phyloP scores from a whole-genome alignment of 305 asterid genomes.

The Vinca major region DNA sequence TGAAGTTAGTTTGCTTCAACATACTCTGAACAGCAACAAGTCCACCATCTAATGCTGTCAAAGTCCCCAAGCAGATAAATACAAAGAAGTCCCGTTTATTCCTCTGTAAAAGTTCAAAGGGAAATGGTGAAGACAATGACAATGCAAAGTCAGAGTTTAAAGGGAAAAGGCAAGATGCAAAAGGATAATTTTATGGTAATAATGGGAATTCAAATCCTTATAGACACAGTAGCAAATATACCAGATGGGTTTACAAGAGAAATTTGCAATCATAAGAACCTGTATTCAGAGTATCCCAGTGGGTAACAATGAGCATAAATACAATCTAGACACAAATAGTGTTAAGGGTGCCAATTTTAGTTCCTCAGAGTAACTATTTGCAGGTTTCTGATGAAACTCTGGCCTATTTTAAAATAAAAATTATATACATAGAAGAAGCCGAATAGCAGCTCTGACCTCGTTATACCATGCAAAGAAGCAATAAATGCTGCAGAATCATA shows the following conservation, averaged over 20 bases:
- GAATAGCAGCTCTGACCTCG: not conserved
- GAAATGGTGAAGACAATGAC: conserved; percentile 2
- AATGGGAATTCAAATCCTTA: not conserved
- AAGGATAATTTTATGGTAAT: not conserved
- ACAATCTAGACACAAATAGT: not conserved
- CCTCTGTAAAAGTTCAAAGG: conserved; percentile 46
- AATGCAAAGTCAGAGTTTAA: not conserved
- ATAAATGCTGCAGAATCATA: not conserved
- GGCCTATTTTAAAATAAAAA: not conserved
- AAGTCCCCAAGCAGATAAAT: conserved; percentile 65
- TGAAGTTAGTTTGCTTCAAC: conserved; percentile 28
- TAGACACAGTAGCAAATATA: not conserved
- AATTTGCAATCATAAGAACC: not conserved
- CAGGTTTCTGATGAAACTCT: not conserved
- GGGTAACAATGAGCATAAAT: not conserved
- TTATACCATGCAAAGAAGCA: not conserved
- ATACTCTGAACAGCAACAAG: conserved; percentile 65
- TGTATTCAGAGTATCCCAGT: not conserved
- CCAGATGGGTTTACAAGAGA: not conserved
- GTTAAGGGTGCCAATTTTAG: not conserved
- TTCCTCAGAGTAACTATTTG: not conserved
- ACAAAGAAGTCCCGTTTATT: conserved; percentile 78
- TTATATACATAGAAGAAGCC: not conserved
- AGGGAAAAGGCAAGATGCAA: not conserved
- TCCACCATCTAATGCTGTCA: conserved; percentile 51